Evolutionary conservation across 1,284 basidiomycete species (phyloP).

Genomic region (Fistulina hepatica): DNA sequence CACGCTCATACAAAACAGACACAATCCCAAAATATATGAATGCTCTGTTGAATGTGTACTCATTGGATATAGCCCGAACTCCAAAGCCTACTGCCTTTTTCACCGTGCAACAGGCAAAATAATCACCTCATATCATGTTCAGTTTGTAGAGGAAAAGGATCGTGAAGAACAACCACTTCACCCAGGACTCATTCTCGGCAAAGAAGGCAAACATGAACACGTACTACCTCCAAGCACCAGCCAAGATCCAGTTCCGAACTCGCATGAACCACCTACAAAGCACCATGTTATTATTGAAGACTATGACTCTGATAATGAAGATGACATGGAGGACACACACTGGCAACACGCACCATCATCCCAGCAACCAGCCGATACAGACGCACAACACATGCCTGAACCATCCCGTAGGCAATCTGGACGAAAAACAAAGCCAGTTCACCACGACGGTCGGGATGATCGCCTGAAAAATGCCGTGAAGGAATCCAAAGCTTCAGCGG

Average conservation of each 20-base stretch:
- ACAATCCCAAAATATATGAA: slow-evolving; percentile 17
- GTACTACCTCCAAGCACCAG: too few relatives aligned
- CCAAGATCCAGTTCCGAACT: too few relatives aligned
- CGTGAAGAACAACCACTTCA: neutral
- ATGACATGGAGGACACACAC: neutral
- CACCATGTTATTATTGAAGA: slow-evolving; percentile 2
- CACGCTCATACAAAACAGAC: slow-evolving; percentile 20
- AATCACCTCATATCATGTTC: slow-evolving; percentile 11
- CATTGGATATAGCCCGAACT: slow-evolving; percentile 11
- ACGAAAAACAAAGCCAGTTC: slow-evolving; percentile 2
- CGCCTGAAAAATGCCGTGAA: slow-evolving; percentile 1
- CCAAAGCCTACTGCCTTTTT: slow-evolving; percentile 15
- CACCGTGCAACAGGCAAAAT: slow-evolving; percentile 6
- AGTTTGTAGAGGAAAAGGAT: slow-evolving; percentile 15
- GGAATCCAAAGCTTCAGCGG: slow-evolving; percentile 3
- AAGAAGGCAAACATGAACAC: too few relatives aligned
- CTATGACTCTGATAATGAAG: neutral
- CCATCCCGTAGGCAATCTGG: slow-evolving; percentile 6
- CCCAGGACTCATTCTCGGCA: too few relatives aligned
- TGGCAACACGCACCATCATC: too few relatives aligned
- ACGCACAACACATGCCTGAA: neutral
- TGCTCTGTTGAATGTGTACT: slow-evolving; percentile 13
- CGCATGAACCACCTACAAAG: too few relatives aligned
- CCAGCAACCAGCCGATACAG: neutral
- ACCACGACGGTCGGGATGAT: neutral